Conservation (phyloP, 495 filamentous ascomycete species). For the Penicillium arizonense region DNA sequence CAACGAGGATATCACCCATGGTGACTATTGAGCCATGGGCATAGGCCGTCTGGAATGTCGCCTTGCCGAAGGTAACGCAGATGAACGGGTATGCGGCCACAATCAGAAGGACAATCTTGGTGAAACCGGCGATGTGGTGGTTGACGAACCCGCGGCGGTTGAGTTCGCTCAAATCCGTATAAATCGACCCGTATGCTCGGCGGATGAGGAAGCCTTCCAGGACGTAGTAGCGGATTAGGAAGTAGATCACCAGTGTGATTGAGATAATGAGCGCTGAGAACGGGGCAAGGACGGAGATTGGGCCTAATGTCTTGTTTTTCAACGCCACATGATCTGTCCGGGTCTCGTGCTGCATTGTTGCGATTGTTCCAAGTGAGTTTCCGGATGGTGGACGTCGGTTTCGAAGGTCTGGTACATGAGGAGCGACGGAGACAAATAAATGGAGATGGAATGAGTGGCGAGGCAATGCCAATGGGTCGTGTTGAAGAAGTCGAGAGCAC, state of each 20-base stretch:
- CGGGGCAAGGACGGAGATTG: conserved; percentile 40
- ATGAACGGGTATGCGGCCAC: conserved; percentile 47
- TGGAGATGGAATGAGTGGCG: too few species aligned
- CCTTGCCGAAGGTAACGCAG: conserved; percentile 32
- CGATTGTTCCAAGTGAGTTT: too few species aligned
- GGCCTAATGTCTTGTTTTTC: conserved; percentile 2
- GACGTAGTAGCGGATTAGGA: conserved; percentile 42
- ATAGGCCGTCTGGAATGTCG: conserved; percentile 33
- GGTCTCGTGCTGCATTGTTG: too few species aligned
- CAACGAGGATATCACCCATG: conserved; percentile 42
- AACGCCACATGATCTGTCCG: too few species aligned
- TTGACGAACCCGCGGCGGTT: conserved; percentile 48
- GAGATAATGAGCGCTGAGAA: conserved; percentile 45
- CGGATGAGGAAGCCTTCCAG: conserved; percentile 42
- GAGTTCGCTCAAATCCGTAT: conserved; percentile 32
- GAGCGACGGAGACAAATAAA: too few species aligned
- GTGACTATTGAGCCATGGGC: conserved; percentile 29
- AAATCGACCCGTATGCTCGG: conserved; percentile 35
- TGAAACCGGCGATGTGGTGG: conserved; percentile 47
- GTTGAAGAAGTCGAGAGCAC: too few species aligned
- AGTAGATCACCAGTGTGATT: conserved; percentile 41
- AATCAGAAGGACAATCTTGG: conserved; percentile 43
- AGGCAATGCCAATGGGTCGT: too few species aligned
- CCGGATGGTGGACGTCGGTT: too few species aligned
- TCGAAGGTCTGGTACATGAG: too few species aligned